Evolutionary conservation across 768 basidiomycete genomes (phyloP).

Genomic region (Chiua virens): DNA sequence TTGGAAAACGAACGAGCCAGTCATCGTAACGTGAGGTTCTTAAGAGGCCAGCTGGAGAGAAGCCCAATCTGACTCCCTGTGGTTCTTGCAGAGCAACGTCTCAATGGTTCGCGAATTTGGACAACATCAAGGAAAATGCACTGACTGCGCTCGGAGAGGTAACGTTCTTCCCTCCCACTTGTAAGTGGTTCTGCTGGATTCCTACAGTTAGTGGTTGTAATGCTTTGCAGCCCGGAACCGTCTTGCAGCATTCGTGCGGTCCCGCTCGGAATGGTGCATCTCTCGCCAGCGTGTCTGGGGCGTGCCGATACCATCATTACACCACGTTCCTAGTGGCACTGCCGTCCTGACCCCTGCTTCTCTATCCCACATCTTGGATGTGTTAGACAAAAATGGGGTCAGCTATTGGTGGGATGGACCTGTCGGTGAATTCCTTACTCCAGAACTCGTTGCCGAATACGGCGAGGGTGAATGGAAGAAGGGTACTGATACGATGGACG

Average conservation of each 20-base stretch:
- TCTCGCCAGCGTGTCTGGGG: constrained; percentile 98
- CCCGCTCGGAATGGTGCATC: constrained; percentile 98
- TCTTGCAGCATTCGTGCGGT: constrained; percentile 82
- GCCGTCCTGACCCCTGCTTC: constrained; percentile 65
- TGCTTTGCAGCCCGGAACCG: constrained; percentile 69
- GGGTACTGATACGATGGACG: constrained; percentile 95
- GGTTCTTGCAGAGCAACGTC: constrained; percentile 69
- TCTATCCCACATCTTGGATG: constrained; percentile 70
- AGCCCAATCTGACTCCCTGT: neutral
- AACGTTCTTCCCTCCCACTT: constrained; percentile 70
- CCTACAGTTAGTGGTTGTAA: neutral
- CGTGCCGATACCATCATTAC: constrained; percentile 89
- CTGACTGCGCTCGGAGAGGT: constrained; percentile 68
- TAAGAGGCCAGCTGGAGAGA: neutral
- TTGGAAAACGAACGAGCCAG: constrained; percentile 92
- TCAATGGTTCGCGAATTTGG: constrained; percentile 97
- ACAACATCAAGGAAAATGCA: constrained; percentile 77
- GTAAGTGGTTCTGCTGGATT: constrained; percentile 44
- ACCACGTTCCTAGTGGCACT: constrained; percentile 59
- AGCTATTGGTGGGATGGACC: constrained; percentile 93
- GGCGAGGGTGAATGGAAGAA: constrained; percentile 58
- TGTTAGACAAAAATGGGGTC: constrained; percentile 72
- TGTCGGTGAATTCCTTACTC: constrained; percentile 77
- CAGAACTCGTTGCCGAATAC: constrained; percentile 50
- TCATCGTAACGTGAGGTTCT: constrained; percentile 77